Conservation (phyloP, 371 early-diverging fungal species). For the Lichtheimia corymbifera region DNA sequence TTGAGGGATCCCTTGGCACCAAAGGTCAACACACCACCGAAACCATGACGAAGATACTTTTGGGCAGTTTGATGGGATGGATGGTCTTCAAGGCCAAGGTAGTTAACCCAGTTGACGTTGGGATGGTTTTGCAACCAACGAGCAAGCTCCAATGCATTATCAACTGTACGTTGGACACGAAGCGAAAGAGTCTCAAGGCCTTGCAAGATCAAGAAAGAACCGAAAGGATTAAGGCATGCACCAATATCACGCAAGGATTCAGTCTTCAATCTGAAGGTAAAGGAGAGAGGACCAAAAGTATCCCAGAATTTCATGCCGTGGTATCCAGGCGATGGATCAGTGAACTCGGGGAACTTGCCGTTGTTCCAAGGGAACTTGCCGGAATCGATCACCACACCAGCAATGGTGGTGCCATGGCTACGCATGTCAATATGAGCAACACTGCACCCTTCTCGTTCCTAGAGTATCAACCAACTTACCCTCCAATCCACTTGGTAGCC, state of each 20-base stretch:
- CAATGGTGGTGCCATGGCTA: slow-evolving; percentile 84
- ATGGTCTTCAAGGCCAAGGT: slow-evolving; percentile 80
- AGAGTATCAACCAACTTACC: slow-evolving; percentile 22
- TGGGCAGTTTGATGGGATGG: slow-evolving; percentile 74
- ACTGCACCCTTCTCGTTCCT: not conserved
- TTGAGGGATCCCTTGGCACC: slow-evolving; percentile 69
- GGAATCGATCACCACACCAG: slow-evolving; percentile 79
- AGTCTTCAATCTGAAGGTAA: slow-evolving; percentile 72
- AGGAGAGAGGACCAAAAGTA: slow-evolving; percentile 72
- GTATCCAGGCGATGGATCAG: slow-evolving; percentile 82
- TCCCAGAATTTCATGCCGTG: slow-evolving; percentile 89
- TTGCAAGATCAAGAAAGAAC: slow-evolving; percentile 80
- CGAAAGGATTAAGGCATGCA: slow-evolving; percentile 83
- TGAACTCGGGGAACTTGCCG: slow-evolving; percentile 85
- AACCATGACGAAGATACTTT: slow-evolving; percentile 75
- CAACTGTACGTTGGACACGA: slow-evolving; percentile 83
- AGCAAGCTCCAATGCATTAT: slow-evolving; percentile 79
- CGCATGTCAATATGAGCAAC: slow-evolving; percentile 1
- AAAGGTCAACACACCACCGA: slow-evolving; percentile 86
- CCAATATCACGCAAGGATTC: slow-evolving; percentile 87
- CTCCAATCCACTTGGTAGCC: slow-evolving; percentile 90
- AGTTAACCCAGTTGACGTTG: slow-evolving; percentile 78
- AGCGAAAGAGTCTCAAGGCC: slow-evolving; percentile 87
- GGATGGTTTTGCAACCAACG: slow-evolving; percentile 72
- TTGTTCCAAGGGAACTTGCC: slow-evolving; percentile 89